Base-by-base conservation (phyloP, 2,329 filamentous ascomycete species). In the Colletotrichum scovillei region DNA sequence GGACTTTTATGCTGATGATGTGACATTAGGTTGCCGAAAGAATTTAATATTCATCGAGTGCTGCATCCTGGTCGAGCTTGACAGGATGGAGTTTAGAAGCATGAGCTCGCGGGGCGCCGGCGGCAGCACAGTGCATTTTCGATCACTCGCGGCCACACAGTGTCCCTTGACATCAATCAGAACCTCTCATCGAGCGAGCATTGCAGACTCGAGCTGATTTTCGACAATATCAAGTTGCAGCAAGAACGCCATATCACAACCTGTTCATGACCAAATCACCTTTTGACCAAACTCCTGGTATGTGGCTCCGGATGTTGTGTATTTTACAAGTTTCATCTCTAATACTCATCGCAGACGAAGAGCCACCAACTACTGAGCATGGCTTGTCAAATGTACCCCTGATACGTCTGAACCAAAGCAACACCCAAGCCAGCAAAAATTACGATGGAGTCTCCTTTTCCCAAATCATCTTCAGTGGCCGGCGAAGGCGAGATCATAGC, bases 401-500 rank as follows among this genome's bases (percentile, higher is more conserved):
- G 24, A 57, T 38, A 32, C 56, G 19, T n/a, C 16, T 62, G 9
- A 14, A 52, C n/a, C 26, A 24, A 42, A 28, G 19, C 16, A 38
- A 52, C 16, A 26, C 28, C 30, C 35, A 28, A 28, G 28, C 22
- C 53, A 26, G 24, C 16, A 7, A 53, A 24, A n/a, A 52, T 68
- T 28, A 74, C 53, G 76, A 88, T 89, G 87, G 83, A 83, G 74
- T 95, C 92, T n/a, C 94, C 95, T 9, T 97, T 97, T 80, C 91
- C 93, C 63, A 86, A 90, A 64, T 94, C 94, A 32, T 89, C 92
- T 52, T 93, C 94, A 28, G 87, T 88, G 66, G 90, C 95, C 26
- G 97, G 97, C 70, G 88, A 94, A 79, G 97, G 97, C 74, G 89
- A 88, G 76, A 93, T 98, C 76, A 87, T 95, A 66, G 91, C 95